Evolutionary conservation across 257 asterid species (phyloP).

Genomic region (Jasminum sambac): DNA sequence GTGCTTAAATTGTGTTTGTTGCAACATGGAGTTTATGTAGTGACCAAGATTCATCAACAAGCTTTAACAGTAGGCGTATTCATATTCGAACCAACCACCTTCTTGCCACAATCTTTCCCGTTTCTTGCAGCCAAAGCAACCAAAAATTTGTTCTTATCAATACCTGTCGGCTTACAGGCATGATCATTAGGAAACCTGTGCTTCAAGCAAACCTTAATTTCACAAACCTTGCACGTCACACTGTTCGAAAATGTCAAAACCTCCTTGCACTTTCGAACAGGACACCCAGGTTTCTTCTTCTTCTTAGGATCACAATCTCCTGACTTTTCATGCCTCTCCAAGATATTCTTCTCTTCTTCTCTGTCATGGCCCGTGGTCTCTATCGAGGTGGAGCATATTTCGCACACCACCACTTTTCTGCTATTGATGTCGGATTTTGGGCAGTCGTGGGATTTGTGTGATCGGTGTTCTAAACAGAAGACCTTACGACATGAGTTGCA

Average conservation of each 20-base stretch:
- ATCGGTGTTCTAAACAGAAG: conserved; percentile 74
- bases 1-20: no score
- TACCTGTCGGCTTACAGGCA: conserved; percentile 37
- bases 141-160: conserved; percentile 46
- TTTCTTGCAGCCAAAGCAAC: conserved; percentile 53
- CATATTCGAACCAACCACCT: conserved; percentile 31
- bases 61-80: conserved; percentile 41
- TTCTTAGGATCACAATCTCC: conserved; percentile 78
- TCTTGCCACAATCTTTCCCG: conserved; percentile 63
- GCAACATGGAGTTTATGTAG: neutral
- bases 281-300: conserved; percentile 72
- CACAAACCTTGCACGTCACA: conserved; percentile 61
- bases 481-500: conserved; percentile 68
- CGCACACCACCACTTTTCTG: conserved; percentile 79
- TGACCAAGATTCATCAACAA: conserved; percentile 29
- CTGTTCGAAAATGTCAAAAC: conserved; percentile 84
- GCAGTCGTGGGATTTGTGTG: conserved; percentile 69
- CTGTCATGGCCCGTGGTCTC: conserved; percentile 62
- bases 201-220: conserved; percentile 65
- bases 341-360: conserved; percentile 52
- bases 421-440: conserved; percentile 58
- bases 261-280: conserved; percentile 68
- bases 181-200: conserved; percentile 89
- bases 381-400: conserved; percentile 61
- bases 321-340: conserved; percentile 62